Evolutionary conservation across 345 rosid species (phyloP), one percentile per base, ranked within the genome.

Genomic region (Sisymbrium altissimum): DNA sequence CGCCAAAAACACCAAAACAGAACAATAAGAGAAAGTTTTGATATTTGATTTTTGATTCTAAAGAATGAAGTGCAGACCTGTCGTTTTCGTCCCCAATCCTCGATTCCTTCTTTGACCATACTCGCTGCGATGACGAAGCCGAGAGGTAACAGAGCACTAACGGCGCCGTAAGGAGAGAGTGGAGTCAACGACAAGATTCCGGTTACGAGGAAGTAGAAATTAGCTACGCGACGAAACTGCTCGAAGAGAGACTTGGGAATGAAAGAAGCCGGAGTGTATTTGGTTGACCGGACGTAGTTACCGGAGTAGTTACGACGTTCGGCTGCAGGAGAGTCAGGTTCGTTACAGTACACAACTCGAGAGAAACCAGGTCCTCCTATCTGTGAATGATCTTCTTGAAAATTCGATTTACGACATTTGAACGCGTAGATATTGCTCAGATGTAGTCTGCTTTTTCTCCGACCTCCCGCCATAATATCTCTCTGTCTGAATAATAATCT

Each of bases 321-420:
- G 0, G 94, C 81, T 64, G 86, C 94, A 61, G 83, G 76, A 66
- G 87, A 50, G 55, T 86, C 85, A 19, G 94, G 87, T 9, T 94
- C 97, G 74, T 94, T 94, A 74, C 96, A 91, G 58, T 84, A 78
- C 2, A 89, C 94, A 14, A 89, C 81, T 40, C 98, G 85, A 0
- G 98, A 91, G 79, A 89, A 94, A 4, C 98, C 98, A 9, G 97
- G 96, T 43, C 98, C 98, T 40, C 98, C 98, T 12, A 94, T 88
- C 39, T 86, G 75, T 9, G 96, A 87, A 70, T 86, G 97, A 1
- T 90, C 98, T 3, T 81, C 90, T 67, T 77, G 78, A 72, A 86
- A 87, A 9, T 81, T 85, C 9, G 91, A 86, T 71, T 78, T 86
- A 13, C 98, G 95, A 72, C 88, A 76, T 18, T 83, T 66, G 57